Conservation (phyloP, 2,329 filamentous ascomycete genomes). For the Ceratocystis eucalypticola region DNA sequence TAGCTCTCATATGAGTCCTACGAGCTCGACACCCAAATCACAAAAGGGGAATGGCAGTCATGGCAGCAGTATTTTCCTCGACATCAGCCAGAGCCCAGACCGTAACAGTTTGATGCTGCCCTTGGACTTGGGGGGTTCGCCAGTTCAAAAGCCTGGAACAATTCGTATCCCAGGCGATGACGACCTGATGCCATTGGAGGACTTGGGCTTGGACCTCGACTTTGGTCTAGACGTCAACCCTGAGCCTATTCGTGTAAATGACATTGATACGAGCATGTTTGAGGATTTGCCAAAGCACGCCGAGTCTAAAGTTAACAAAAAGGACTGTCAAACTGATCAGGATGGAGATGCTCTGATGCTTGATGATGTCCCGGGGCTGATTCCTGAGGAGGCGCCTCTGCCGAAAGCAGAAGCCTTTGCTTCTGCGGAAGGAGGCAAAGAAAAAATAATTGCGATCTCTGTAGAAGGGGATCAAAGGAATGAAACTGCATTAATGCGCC, state of each 20-base stretch:
- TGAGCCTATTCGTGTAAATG: neutral
- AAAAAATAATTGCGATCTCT: conserved; percentile 20
- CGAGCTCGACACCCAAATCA: conserved; percentile 3
- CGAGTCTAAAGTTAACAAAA: neutral
- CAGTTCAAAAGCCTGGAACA: conserved; percentile 6
- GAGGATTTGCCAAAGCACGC: conserved; percentile 4
- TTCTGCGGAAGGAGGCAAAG: conserved; percentile 11
- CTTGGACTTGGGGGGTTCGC: neutral
- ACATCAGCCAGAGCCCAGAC: conserved; percentile 14
- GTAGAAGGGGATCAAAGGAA: conserved; percentile 17
- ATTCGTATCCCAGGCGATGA: conserved; percentile 19
- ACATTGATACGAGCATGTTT: conserved; percentile 6
- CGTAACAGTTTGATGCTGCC: conserved; percentile 14
- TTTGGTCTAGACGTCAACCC: conserved; percentile 11
- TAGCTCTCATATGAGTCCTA: conserved; percentile 17
- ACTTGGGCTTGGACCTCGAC: conserved; percentile 20
- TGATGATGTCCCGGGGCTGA: conserved; percentile 27
- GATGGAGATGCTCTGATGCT: conserved; percentile 21
- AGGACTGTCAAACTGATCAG: neutral
- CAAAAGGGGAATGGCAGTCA: conserved; percentile 1
- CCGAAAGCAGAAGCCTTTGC: conserved; percentile 30
- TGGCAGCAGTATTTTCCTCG: conserved; percentile 12
- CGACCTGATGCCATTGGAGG: conserved; percentile 18
- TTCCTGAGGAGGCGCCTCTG: conserved; percentile 29
- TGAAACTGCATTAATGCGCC: conserved; percentile 15